Percentiles rank a stretch among this genome's conserved stretches.
phyloP scores from a whole-genome alignment of 768 basidiomycete species.

The Mycena leptocephala region DNA sequence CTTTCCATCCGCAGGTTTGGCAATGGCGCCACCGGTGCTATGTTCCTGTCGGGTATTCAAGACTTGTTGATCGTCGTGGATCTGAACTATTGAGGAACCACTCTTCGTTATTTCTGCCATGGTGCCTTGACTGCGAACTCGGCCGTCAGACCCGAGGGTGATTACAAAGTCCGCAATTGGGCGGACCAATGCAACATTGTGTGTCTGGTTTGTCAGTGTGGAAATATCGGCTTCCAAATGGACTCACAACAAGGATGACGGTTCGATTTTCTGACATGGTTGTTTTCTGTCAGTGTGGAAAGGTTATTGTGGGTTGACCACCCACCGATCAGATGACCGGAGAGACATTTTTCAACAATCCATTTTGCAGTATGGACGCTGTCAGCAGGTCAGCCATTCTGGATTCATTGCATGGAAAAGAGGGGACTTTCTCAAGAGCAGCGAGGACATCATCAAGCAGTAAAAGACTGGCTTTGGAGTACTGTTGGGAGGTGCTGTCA shows the following conservation, averaged over 20 bases:
- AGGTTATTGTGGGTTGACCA: background rate
- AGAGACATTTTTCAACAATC: slow-evolving; percentile 67
- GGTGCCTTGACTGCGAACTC: slow-evolving; percentile 58
- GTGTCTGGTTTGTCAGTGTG: slow-evolving; percentile 52
- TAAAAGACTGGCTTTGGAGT: slow-evolving; percentile 71
- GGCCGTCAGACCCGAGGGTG: slow-evolving; percentile 58
- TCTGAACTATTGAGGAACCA: slow-evolving; percentile 55
- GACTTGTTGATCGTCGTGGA: slow-evolving; percentile 34
- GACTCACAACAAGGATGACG: slow-evolving; percentile 62
- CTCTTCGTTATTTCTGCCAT: slow-evolving; percentile 50
- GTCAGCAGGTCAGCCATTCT: slow-evolving; percentile 30
- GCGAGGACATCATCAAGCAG: slow-evolving; percentile 83
- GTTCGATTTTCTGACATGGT: slow-evolving; percentile 48
- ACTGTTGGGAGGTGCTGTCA: slow-evolving; percentile 42
- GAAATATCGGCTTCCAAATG: background rate
- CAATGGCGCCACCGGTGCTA: slow-evolving; percentile 32
- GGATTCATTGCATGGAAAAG: slow-evolving; percentile 4
- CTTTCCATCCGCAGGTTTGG: slow-evolving; percentile 61
- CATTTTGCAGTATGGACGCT: slow-evolving; percentile 65
- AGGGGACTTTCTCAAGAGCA: slow-evolving; percentile 55
- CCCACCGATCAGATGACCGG: slow-evolving; percentile 55
- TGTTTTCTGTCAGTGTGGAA: background rate
- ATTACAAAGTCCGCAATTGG: slow-evolving; percentile 64
- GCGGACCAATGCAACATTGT: slow-evolving; percentile 61
- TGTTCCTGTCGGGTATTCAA: slow-evolving; percentile 39